These are phyloP conservation scores for Malassezia pachydermatis DNA, from an alignment of 1,284 basidiomycete species.

Conservation along the genomic window DNA sequence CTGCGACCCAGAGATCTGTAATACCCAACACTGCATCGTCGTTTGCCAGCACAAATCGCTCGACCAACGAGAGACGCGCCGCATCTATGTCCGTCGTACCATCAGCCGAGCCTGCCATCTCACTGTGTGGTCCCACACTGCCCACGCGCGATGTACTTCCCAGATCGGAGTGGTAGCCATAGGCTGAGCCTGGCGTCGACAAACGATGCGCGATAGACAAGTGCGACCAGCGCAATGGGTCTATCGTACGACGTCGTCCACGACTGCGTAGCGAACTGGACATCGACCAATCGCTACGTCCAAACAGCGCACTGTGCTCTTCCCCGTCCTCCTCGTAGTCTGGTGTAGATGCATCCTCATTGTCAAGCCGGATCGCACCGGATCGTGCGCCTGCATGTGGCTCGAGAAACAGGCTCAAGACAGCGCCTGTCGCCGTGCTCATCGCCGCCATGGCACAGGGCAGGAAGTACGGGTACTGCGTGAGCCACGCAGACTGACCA, in stretches of 20 bases:
- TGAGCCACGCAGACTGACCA: constrained; percentile 56
- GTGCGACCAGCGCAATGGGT: neutral
- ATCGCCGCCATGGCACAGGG: constrained; percentile 61
- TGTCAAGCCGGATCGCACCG: constrained; percentile 28
- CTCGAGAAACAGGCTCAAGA: constrained; percentile 77
- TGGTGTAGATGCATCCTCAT: too few relatives aligned
- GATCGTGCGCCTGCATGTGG: constrained; percentile 58
- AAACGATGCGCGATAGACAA: neutral
- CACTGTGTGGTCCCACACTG: neutral
- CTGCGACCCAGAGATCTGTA: constrained; percentile 82
- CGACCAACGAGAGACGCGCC: constrained; percentile 56
- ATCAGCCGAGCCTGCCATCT: too few relatives aligned
- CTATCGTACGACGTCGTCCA: neutral
- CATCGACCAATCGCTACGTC: constrained; percentile 2
- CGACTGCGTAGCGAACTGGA: neutral
- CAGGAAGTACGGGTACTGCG: constrained; percentile 77
- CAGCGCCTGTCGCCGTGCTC: constrained; percentile 57
- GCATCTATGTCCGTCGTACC: constrained; percentile 3
- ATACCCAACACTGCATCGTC: constrained; percentile 79
- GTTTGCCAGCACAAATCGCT: constrained; percentile 59
- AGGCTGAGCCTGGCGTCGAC: neutral
- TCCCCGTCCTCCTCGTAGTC: neutral
- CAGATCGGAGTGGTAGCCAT: neutral
- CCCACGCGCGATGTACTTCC: neutral
- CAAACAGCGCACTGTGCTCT: neutral